Conservation (phyloP, 2,329 filamentous ascomycete species). For the Epicoccum sorghinum region DNA sequence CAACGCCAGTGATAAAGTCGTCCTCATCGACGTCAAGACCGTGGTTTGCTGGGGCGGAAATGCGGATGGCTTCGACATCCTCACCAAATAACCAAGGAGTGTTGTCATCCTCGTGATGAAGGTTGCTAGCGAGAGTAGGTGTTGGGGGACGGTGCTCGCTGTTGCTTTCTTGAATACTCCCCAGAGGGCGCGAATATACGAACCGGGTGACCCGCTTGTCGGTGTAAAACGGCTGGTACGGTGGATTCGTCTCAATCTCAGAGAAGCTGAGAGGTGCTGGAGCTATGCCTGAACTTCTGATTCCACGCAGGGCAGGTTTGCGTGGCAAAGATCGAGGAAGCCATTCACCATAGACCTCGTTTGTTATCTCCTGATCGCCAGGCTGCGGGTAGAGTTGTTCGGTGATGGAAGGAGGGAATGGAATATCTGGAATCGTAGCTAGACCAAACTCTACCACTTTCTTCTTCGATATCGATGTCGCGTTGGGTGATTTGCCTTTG, state of each 20-base stretch:
- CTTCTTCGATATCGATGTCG: constrained; percentile 56
- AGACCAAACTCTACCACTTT: constrained; percentile 72
- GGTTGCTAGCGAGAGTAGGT: constrained; percentile 32
- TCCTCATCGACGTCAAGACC: constrained; percentile 46
- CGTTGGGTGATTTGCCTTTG: constrained; percentile 50
- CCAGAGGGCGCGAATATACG: constrained; percentile 59
- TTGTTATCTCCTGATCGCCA: constrained; percentile 30
- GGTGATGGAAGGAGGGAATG: constrained; percentile 42
- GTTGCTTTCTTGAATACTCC: constrained; percentile 28
- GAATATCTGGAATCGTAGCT: constrained; percentile 65
- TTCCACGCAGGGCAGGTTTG: constrained; percentile 19
- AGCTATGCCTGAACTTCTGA: constrained; percentile 18
- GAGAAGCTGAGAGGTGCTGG: constrained; percentile 67
- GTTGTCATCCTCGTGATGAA: constrained; percentile 44
- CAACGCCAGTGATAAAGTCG: constrained; percentile 60
- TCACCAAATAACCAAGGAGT: constrained; percentile 61
- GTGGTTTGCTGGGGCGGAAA: constrained; percentile 47
- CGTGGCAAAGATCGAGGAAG: constrained; percentile 40
- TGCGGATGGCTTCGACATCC: constrained; percentile 55
- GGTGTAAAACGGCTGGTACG: constrained; percentile 95
- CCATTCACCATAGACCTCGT: constrained; percentile 44
- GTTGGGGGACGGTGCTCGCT: constrained; percentile 30
- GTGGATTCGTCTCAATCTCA: constrained; percentile 93
- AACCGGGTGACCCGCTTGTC: constrained; percentile 83
- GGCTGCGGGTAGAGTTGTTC: constrained; percentile 39